These are phyloP conservation scores for Closterium sp. DNA, from an alignment of 139 green algal genomes.

Conservation along the genomic window DNA sequence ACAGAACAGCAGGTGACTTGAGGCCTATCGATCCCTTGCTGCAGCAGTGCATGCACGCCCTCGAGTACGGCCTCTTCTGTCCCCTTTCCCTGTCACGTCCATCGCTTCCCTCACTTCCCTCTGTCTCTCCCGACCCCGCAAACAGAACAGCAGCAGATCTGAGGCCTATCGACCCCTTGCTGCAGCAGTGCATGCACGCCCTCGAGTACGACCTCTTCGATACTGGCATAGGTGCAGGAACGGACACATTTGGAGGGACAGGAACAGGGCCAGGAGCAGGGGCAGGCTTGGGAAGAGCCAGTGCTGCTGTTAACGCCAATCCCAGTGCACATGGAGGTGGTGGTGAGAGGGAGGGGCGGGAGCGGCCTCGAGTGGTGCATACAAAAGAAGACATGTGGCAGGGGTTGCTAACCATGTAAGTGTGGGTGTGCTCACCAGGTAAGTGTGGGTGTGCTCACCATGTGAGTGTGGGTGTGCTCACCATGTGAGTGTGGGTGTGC, in stretches of 20 bases:
- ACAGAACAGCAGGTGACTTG: slow-evolving; percentile 14
- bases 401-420: slow-evolving; percentile 33
- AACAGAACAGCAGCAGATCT: slow-evolving; percentile 1
- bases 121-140: too few relatives aligned
- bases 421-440: neutral
- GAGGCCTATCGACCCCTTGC: slow-evolving; percentile 9
- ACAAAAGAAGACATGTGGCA: slow-evolving; percentile 37
- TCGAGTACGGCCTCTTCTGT: slow-evolving; percentile 25
- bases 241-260: too few relatives aligned
- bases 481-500: neutral
- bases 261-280: neutral
- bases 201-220: too few relatives aligned
- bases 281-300: neutral
- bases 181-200: too few relatives aligned
- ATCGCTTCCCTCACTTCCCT: too few relatives aligned
- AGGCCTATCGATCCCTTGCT: slow-evolving; percentile 9
- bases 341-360: neutral
- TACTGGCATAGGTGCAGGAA: neutral
- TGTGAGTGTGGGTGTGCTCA: neutral
- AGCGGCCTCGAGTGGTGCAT: slow-evolving; percentile 1
- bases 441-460: neutral
- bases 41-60: slow-evolving; percentile 7
- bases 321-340: neutral
- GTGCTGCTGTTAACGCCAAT: neutral
- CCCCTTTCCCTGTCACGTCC: too few relatives aligned